Percentiles rank a stretch among this genome's conserved stretches.
phyloP scores from a whole-genome alignment of 2,329 filamentous ascomycete species.

The Mycocentrospora acerina region DNA sequence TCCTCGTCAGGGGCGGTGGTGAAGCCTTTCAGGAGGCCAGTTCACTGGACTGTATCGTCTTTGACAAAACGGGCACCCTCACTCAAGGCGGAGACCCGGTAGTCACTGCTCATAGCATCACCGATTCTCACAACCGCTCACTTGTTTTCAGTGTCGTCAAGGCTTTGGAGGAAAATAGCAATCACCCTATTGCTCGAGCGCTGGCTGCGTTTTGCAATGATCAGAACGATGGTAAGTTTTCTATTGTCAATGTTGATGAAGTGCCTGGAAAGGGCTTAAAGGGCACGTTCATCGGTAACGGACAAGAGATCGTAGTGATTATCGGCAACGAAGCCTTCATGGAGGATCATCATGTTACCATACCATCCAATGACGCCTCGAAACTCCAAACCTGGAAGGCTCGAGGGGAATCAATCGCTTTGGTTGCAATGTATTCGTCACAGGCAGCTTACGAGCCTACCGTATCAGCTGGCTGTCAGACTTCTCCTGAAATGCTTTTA shows the following conservation, averaged over 20 bases:
- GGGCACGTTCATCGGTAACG: conserved; percentile 51
- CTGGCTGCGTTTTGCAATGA: conserved; percentile 63
- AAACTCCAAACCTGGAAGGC: conserved; percentile 44
- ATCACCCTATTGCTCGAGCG: conserved; percentile 73
- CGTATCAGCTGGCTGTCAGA: too few species aligned
- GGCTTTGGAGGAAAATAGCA: conserved; percentile 69
- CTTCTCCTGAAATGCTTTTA: too few species aligned
- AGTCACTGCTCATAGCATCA: conserved; percentile 59
- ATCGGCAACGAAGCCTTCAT: conserved; percentile 76
- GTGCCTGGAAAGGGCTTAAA: conserved; percentile 71
- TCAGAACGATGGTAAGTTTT: conserved; percentile 13
- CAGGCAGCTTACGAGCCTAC: too few species aligned
- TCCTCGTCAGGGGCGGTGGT: conserved; percentile 80
- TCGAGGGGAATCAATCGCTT: conserved; percentile 45
- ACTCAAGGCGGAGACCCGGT: conserved; percentile 71
- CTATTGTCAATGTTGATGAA: conserved; percentile 57
- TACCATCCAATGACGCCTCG: conserved; percentile 20
- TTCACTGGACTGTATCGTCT: conserved; percentile 74
- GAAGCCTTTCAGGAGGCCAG: conserved; percentile 86
- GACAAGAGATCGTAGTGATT: conserved; percentile 48
- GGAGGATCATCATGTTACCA: conserved; percentile 39
- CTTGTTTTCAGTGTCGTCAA: conserved; percentile 58
- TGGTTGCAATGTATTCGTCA: conserved; percentile 36
- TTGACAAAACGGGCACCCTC: conserved; percentile 86
- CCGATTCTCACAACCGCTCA: conserved; percentile 31